Conservation (phyloP, 805 yeast species). For the Saccharomyces mikatae region DNA sequence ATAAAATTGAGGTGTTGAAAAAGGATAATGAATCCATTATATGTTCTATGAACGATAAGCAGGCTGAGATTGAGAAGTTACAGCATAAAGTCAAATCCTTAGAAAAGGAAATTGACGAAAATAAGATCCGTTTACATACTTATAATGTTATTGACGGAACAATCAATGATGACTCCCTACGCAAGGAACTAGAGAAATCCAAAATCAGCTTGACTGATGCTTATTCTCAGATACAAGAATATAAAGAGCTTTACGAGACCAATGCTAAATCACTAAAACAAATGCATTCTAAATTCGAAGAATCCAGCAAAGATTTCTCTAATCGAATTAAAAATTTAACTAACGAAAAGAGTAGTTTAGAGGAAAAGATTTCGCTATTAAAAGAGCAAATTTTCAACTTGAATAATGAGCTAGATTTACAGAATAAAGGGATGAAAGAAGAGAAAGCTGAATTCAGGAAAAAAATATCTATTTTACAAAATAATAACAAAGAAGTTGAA, state of each 20-base stretch:
- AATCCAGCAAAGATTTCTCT: conserved; percentile 28
- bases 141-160: conserved; percentile 25
- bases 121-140: conserved; percentile 21
- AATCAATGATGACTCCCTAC: conserved; percentile 23
- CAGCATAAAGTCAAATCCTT: conserved; percentile 11
- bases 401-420: conserved; percentile 26
- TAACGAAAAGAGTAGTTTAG: conserved; percentile 14
- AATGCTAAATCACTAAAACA: conserved; percentile 57
- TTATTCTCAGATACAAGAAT: conserved; percentile 50
- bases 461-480: conserved; percentile 27
- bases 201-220: conserved; percentile 50
- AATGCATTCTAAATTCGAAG: conserved; percentile 48
- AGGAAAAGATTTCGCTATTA: conserved; percentile 22
- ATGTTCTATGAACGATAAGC: conserved; percentile 19
- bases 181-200: conserved; percentile 38
- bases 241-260: conserved; percentile 53
- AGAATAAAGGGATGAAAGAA: conserved; percentile 21
- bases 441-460: conserved; percentile 16
- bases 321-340: conserved; percentile 12
- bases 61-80: conserved; percentile 6
- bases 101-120: conserved; percentile 22
- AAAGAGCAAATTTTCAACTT: conserved; percentile 27
- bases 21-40: conserved; percentile 29
- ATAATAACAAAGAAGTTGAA: conserved; percentile 19
- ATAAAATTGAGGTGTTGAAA: conserved; percentile 40